These are phyloP conservation scores for Otatea glauca DNA, from an alignment of 176 grass and related monocot genomes.

Conservation along the genomic window DNA sequence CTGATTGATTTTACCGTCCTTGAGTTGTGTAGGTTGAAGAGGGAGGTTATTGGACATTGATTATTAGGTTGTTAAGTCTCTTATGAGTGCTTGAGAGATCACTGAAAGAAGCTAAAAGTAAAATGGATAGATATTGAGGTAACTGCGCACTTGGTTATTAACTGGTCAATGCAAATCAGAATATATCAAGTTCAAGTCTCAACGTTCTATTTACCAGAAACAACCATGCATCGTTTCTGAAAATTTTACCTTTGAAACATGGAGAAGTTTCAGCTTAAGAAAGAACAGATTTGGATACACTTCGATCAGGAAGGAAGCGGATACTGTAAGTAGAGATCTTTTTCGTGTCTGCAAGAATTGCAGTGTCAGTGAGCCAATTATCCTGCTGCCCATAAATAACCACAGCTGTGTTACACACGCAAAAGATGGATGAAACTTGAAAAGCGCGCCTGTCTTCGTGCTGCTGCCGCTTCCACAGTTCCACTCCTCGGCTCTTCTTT, in stretches of 20 bases:
- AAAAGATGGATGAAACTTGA: background rate
- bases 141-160: background rate
- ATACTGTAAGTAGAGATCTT: background rate
- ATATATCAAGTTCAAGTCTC: background rate
- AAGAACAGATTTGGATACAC: background rate
- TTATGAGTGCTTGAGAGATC: background rate
- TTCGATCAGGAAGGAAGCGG: background rate
- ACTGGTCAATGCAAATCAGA: background rate
- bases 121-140: background rate
- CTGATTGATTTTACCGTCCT: conserved; percentile 24
- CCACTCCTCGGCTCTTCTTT: background rate
- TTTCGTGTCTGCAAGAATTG: background rate
- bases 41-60: background rate
- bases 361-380: conserved; percentile 19
- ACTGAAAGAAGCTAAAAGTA: background rate
- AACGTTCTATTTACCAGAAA: background rate
- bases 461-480: background rate
- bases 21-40: background rate
- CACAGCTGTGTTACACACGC: background rate
- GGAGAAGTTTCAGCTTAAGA: background rate
- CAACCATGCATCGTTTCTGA: background rate
- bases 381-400: background rate
- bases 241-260: background rate
- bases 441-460: background rate
- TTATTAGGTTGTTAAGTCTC: background rate